Percentiles rank a stretch among this genome's conserved stretches.
These are phyloP conservation scores for Wickerhamiella bombiphila DNA, from an alignment of 805 yeast species.

Conservation along the genomic window DNA sequence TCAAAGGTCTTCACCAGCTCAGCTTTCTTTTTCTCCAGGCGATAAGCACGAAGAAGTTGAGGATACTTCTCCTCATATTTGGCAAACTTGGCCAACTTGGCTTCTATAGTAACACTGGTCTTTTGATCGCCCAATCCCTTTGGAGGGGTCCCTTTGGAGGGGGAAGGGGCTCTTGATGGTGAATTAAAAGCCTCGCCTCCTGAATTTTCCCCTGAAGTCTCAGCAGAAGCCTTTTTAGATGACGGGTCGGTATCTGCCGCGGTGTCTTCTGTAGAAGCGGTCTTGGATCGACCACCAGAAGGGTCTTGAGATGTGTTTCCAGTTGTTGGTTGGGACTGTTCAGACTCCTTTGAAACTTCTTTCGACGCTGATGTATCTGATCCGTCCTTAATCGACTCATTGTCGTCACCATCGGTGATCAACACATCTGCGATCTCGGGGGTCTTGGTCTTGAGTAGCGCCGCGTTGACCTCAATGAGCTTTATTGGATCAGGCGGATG, in stretches of 20 bases:
- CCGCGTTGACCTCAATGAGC: constrained; percentile 15
- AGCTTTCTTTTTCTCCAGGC: constrained; percentile 55
- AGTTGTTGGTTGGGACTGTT: background rate
- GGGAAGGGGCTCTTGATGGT: background rate
- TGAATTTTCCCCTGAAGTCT: background rate
- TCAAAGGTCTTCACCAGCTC: constrained; percentile 57
- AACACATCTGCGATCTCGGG: constrained; percentile 15
- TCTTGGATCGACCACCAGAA: background rate
- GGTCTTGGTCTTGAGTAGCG: constrained; percentile 12
- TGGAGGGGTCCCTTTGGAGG: background rate
- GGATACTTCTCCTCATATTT: constrained; percentile 88
- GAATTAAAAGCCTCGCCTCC: background rate
- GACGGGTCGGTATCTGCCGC: background rate
- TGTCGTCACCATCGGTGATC: background rate
- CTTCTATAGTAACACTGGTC: constrained; percentile 6
- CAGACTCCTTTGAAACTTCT: background rate
- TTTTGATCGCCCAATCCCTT: background rate
- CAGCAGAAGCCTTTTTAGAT: background rate
- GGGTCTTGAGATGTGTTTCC: background rate
- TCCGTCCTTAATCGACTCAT: background rate
- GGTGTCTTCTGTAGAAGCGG: background rate
- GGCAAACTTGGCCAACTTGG: constrained; percentile 18
- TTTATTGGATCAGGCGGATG: constrained; percentile 11
- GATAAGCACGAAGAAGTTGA: constrained; percentile 62
- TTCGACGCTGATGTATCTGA: background rate